Evolutionary conservation across 306 rosid species (phyloP).

Genomic region (Rosa persica): DNA sequence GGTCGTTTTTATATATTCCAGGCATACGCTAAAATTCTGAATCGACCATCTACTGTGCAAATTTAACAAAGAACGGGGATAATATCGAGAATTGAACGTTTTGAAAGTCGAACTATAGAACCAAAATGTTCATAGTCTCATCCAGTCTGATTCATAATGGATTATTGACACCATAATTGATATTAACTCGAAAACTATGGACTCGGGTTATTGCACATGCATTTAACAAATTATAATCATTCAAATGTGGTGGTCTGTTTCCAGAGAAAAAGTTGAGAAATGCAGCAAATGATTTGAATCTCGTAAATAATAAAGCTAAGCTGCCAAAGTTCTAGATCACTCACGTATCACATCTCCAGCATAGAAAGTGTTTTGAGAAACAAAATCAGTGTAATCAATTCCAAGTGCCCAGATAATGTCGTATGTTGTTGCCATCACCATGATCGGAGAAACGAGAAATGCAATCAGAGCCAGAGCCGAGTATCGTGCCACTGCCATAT

Average conservation of each 20-base stretch:
- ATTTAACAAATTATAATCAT: background rate
- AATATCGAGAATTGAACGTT: no score
- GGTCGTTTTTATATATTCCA: no score
- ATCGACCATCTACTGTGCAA: no score
- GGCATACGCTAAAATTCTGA: no score
- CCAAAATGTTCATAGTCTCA: no score
- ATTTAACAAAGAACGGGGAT: no score
- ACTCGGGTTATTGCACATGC: no score
- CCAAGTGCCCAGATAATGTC: background rate
- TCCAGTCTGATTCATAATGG: no score
- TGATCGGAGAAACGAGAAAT: background rate
- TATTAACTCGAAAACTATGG: no score
- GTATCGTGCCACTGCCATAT: background rate
- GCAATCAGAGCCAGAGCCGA: background rate
- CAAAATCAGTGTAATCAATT: background rate
- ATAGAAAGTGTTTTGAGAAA: background rate
- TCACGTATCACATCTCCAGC: background rate
- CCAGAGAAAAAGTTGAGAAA: background rate
- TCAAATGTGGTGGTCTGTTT: background rate
- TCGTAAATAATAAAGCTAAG: background rate
- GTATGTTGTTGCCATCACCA: slow-evolving; percentile 2
- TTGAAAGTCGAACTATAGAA: no score
- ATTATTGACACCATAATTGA: no score
- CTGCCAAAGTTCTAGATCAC: background rate
- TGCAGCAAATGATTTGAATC: background rate